Conservation (phyloP, 129 eudicot genomes). For the Deinandra increscens region DNA sequence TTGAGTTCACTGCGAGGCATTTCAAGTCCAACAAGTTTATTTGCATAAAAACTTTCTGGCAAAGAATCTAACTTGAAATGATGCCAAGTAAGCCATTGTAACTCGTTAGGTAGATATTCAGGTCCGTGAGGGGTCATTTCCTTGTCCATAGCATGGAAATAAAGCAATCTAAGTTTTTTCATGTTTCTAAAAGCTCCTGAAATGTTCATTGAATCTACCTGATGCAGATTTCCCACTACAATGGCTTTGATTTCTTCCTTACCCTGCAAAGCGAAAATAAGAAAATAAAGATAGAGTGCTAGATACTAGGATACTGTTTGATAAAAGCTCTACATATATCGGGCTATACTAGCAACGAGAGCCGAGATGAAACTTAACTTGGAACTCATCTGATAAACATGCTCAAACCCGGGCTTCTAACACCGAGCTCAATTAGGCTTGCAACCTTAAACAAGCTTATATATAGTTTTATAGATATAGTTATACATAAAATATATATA, state of each 20-base stretch:
- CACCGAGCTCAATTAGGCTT: too few species aligned
- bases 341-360: not conserved
- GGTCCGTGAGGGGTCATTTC: not conserved
- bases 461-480: too few species aligned
- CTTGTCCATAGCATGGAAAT: not conserved
- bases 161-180: slow-evolving; percentile 25
- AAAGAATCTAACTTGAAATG: slow-evolving; percentile 15
- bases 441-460: too few species aligned
- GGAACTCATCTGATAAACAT: too few species aligned
- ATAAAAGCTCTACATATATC: not conserved
- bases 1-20: slow-evolving; percentile 13
- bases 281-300: not conserved
- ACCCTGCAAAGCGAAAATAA: slow-evolving; percentile 12
- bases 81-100: slow-evolving; percentile 30
- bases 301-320: not conserved
- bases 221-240: not conserved
- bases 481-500: too few species aligned
- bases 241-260: slow-evolving; percentile 28
- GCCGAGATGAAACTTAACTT: too few species aligned
- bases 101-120: slow-evolving; percentile 15
- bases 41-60: slow-evolving; percentile 25
- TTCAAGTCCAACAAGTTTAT: slow-evolving; percentile 32
- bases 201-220: not conserved
- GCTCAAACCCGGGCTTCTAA: too few species aligned
- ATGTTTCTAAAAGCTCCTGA: slow-evolving; percentile 19